These are phyloP conservation scores for Gynandropsis gynandra DNA, from an alignment of 345 rosid genomes.

Conservation along the genomic window DNA sequence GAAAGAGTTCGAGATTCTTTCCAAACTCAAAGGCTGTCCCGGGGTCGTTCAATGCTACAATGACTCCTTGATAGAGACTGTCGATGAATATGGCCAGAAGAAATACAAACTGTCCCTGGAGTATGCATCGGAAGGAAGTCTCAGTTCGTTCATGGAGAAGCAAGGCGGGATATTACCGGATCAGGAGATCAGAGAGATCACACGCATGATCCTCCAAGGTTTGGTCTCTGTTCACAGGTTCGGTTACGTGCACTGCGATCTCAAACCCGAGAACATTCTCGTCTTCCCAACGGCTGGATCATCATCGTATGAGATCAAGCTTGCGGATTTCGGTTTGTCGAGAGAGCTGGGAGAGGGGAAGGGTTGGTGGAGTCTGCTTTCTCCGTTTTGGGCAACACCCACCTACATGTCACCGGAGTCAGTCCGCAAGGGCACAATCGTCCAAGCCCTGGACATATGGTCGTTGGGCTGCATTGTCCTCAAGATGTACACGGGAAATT, in stretches of 20 bases:
- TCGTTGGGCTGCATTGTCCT: constrained; percentile 24
- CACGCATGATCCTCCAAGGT: constrained; percentile 25
- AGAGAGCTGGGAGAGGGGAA: constrained; percentile 8
- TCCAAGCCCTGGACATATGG: constrained; percentile 29
- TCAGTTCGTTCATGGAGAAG: constrained; percentile 2
- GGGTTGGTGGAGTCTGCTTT: not conserved
- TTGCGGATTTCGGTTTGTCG: constrained; percentile 24
- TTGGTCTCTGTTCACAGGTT: constrained; percentile 21
- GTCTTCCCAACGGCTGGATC: constrained; percentile 16
- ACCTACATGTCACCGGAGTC: constrained; percentile 24
- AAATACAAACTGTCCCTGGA: constrained; percentile 17
- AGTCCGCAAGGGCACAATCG: not conserved
- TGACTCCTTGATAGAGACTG: not conserved
- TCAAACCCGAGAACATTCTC: constrained; percentile 25
- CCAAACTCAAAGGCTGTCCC: constrained; percentile 10
- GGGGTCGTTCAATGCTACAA: constrained; percentile 18
- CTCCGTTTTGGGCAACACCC: constrained; percentile 21
- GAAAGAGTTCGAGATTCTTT: constrained; percentile 18
- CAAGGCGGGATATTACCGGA: constrained; percentile 7
- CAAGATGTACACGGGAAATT: constrained; percentile 19
- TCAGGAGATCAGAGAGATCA: constrained; percentile 11
- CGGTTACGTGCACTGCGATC: constrained; percentile 33
- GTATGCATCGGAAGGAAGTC: constrained; percentile 20
- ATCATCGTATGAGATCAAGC: constrained; percentile 18
- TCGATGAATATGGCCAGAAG: constrained; percentile 6